A percentile compares a stretch with the other conserved stretches of the same genome.
Conservation (phyloP, 2,329 filamentous ascomycete species). For the Aspergillus pseudotamarii region DNA sequence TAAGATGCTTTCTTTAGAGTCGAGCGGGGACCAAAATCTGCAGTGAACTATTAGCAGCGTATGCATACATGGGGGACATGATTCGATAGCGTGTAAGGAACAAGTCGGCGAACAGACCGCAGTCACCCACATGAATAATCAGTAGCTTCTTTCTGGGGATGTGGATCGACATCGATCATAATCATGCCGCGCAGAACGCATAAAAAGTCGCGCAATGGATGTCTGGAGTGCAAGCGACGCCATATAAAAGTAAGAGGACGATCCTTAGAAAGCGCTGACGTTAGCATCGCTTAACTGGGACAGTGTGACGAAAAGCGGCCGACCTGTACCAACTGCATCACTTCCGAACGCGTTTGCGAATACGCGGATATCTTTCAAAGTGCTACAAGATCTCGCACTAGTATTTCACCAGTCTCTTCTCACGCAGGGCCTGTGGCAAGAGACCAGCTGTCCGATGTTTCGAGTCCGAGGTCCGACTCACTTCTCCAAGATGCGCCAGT, state of each 20-base stretch:
- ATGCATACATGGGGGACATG: not conserved
- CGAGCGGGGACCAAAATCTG: not conserved
- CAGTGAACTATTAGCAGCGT: not conserved
- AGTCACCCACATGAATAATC: not conserved
- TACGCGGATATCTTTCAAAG: constrained; percentile 9
- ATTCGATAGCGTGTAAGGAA: not conserved
- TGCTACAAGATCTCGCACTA: not conserved
- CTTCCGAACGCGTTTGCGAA: constrained; percentile 24
- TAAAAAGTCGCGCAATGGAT: constrained; percentile 44
- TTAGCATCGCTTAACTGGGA: not conserved
- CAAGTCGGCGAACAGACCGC: not conserved
- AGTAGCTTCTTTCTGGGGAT: not conserved
- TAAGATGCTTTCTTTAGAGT: not conserved
- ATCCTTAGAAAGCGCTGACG: not conserved
- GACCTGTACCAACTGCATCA: constrained; percentile 36
- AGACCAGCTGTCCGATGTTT: not conserved
- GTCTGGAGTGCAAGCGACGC: constrained; percentile 40
- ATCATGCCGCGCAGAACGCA: constrained; percentile 32
- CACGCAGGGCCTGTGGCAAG: not conserved
- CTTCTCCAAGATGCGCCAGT: constrained; percentile 17
- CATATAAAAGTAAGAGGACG: constrained; percentile 38
- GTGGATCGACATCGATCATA: not conserved
- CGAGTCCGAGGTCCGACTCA: not conserved
- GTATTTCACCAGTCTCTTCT: constrained; percentile 1
- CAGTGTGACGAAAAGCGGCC: constrained; percentile 40